These are phyloP conservation scores for Sporobolomyces pararoseus DNA, from an alignment of 768 basidiomycete species.

Conservation along the genomic window DNA sequence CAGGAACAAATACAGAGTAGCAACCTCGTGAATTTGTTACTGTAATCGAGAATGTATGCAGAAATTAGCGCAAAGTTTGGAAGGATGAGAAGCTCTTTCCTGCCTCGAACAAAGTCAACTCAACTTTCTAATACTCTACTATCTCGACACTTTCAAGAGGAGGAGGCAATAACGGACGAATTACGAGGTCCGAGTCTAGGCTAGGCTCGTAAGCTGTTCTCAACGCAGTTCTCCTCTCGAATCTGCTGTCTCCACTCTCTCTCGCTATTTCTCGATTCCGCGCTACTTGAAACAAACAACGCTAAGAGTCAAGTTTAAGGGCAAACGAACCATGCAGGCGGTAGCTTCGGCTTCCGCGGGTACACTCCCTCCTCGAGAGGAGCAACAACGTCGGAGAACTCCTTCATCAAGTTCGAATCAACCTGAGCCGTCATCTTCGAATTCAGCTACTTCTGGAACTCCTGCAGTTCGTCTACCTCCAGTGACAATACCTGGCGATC, in stretches of 20 bases:
- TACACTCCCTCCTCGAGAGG: not conserved
- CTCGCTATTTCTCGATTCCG: not conserved
- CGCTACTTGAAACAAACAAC: not conserved
- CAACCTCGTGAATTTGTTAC: too few relatives aligned
- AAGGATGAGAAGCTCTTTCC: too few relatives aligned
- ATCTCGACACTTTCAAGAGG: too few relatives aligned
- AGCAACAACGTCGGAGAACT: not conserved
- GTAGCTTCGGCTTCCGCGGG: slow-evolving; percentile 16
- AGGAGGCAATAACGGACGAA: too few relatives aligned
- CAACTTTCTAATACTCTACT: too few relatives aligned
- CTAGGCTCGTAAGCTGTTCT: too few relatives aligned
- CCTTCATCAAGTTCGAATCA: not conserved
- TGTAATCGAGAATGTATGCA: too few relatives aligned
- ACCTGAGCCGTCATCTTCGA: not conserved
- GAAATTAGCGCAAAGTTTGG: too few relatives aligned
- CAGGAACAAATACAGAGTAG: too few relatives aligned
- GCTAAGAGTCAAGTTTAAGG: not conserved
- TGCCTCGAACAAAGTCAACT: too few relatives aligned
- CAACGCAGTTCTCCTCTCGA: not conserved
- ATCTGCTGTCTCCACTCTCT: not conserved
- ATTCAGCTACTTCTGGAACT: not conserved
- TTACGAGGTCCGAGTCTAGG: too few relatives aligned
- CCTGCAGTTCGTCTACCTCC: slow-evolving; percentile 23
- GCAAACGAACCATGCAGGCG: not conserved
- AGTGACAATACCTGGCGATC: not conserved